Conservation (phyloP, 2,329 filamentous ascomycete genomes). For the Fusarium chaquense region DNA sequence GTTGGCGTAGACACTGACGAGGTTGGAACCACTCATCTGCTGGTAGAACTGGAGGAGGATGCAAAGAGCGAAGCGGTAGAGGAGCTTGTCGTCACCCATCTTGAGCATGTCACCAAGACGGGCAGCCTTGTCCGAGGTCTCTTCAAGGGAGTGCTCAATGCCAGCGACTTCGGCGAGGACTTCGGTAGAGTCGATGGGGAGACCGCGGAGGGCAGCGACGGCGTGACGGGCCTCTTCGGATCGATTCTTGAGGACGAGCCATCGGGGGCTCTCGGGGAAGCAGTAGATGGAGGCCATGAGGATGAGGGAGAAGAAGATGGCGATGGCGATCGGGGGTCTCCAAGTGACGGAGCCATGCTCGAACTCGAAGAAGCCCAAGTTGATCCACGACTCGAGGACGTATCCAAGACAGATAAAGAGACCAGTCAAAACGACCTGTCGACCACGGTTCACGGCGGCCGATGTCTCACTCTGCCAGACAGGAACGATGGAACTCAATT, state of each 20-base stretch:
- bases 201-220: constrained; percentile 56
- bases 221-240: constrained; percentile 49
- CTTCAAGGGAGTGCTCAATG: constrained; percentile 63
- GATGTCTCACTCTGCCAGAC: constrained; percentile 66
- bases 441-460: constrained; percentile 65
- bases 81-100: constrained; percentile 62
- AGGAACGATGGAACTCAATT: constrained; percentile 64
- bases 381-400: constrained; percentile 59
- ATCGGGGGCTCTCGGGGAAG: constrained; percentile 54
- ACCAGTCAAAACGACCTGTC: constrained; percentile 60
- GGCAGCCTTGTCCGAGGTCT: constrained; percentile 52
- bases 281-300: constrained; percentile 52
- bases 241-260: constrained; percentile 53
- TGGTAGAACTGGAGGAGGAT: constrained; percentile 51
- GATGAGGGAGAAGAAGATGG: constrained; percentile 49
- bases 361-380: constrained; percentile 57
- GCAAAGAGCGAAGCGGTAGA: constrained; percentile 58
- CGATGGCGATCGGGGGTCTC: constrained; percentile 57
- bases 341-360: constrained; percentile 43
- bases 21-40: constrained; percentile 48
- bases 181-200: constrained; percentile 52
- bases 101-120: constrained; percentile 59
- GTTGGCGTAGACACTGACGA: constrained; percentile 49
- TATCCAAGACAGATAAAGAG: constrained; percentile 61
- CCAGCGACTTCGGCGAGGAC: constrained; percentile 58